Base-by-base conservation (phyloP, 345 rosid species). In the Gossypioides kirkii region DNA sequence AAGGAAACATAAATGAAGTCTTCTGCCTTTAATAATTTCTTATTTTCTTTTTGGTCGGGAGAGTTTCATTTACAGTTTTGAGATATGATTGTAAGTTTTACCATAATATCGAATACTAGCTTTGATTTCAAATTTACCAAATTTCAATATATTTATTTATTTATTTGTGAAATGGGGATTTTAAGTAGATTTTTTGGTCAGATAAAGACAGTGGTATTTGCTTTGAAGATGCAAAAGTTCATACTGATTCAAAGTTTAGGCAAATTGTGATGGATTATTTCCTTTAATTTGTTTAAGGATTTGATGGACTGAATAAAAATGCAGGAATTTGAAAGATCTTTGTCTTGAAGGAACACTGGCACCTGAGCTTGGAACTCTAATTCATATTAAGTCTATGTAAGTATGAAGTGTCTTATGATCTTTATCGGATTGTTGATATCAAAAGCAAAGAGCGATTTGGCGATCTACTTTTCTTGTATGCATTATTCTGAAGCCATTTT, bases 311-410 rank as follows among this genome's bases (percentile, higher is more conserved):
- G 46, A 41, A 80, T 41, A 67, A 46, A 54, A 46, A 23, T 81
- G 65, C 73, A 90, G 96, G 87, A 78, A 87, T 79, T 80, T 90
- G 82, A 81, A 74, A 74, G 86, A 90, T 86, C 88, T 87, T 42
- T 83, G 87, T 74, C 88, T 90, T 5, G 76, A 74, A 79, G 96
- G 96, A 79, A 80, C 85, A 41, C 70, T 90, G 71, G 81, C 90
- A 58, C 83, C 89, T 17, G 92, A 90, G 60, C 81, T 90, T 47
- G 79, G 81, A 50, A 84, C 70, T 28, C 80, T 90, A 55, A 45
- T 72, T 50, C 85, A 83, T 79, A 77, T 88, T 38, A 87, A 83
- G 61, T 88, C 92, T 14, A 82, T 90, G 96, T 87, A 82, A 84
- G 88, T 16, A 46, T 18, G 85, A 82, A 83, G 87, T 22, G 41